These are phyloP conservation scores for Penicillium sp. DNA, from an alignment of 2,329 filamentous ascomycete species.

Conservation along the genomic window DNA sequence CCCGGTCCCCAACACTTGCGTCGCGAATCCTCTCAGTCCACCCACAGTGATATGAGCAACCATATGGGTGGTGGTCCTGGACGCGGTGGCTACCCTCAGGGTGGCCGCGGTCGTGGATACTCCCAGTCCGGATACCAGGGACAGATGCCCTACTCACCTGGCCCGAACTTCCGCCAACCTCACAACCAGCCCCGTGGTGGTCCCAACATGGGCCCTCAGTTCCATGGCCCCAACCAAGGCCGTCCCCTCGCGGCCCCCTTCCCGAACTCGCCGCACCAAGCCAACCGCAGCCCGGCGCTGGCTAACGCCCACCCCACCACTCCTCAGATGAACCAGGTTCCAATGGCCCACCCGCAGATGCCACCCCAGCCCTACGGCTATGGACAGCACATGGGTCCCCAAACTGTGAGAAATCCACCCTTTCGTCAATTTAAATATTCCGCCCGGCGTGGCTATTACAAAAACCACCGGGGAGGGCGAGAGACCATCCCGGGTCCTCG, in stretches of 20 bases:
- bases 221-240: slow-evolving; percentile 46
- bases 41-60: slow-evolving; percentile 70
- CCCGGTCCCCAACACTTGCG: slow-evolving; percentile 73
- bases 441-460: slow-evolving; percentile 31
- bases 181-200: slow-evolving; percentile 53
- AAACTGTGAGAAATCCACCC: slow-evolving; percentile 59
- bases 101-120: slow-evolving; percentile 59
- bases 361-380: slow-evolving; percentile 60
- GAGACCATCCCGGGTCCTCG: not conserved
- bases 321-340: slow-evolving; percentile 69
- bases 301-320: slow-evolving; percentile 66
- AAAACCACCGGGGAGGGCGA: not conserved
- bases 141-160: slow-evolving; percentile 56
- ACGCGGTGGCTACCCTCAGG: slow-evolving; percentile 55
- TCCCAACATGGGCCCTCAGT: slow-evolving; percentile 54
- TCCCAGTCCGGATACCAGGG: slow-evolving; percentile 53
- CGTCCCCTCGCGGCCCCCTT: slow-evolving; percentile 46
- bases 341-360: slow-evolving; percentile 65
- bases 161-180: slow-evolving; percentile 52
- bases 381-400: slow-evolving; percentile 56
- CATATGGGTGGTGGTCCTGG: slow-evolving; percentile 53
- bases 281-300: slow-evolving; percentile 64
- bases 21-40: slow-evolving; percentile 81
- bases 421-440: slow-evolving; percentile 31
- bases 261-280: slow-evolving; percentile 66